Evolutionary conservation across 371 early-diverging fungal genomes (phyloP).

Genomic region (Paramicrosporidium saccamoebae): DNA sequence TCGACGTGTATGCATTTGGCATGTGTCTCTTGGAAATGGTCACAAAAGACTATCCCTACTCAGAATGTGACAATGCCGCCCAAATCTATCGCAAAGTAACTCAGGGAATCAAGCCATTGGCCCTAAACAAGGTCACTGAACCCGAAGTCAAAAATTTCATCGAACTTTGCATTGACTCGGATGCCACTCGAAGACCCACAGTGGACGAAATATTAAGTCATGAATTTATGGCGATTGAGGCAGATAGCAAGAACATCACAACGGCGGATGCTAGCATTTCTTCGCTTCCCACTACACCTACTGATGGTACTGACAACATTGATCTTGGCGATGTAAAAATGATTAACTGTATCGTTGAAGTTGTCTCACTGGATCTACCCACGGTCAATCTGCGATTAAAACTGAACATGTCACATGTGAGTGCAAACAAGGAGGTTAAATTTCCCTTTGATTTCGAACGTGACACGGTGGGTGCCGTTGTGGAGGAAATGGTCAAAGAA

Average conservation of each 20-base stretch:
- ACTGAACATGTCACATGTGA: too few relatives aligned
- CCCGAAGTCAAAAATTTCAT: slow-evolving; percentile 14
- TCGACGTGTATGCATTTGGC: slow-evolving; percentile 75
- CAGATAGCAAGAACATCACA: not conserved
- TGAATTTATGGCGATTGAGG: slow-evolving; percentile 6
- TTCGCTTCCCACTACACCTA: too few relatives aligned
- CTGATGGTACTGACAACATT: too few relatives aligned
- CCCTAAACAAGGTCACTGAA: slow-evolving; percentile 10
- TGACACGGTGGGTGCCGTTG: slow-evolving; percentile 34
- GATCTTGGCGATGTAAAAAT: too few relatives aligned
- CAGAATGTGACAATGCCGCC: slow-evolving; percentile 48
- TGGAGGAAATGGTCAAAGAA: slow-evolving; percentile 15
- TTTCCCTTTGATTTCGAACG: slow-evolving; percentile 25
- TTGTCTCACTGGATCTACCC: too few relatives aligned
- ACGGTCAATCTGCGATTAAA: too few relatives aligned
- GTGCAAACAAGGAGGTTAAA: slow-evolving; percentile 27
- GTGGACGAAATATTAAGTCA: slow-evolving; percentile 10
- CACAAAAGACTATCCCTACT: slow-evolving; percentile 58
- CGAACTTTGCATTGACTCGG: slow-evolving; percentile 10
- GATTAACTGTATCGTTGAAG: too few relatives aligned
- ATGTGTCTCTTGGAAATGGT: slow-evolving; percentile 66
- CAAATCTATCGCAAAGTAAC: slow-evolving; percentile 57
- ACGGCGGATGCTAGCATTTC: too few relatives aligned
- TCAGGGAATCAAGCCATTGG: slow-evolving; percentile 16
- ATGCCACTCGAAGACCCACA: slow-evolving; percentile 8